Percentiles rank a stretch among this genome's conserved stretches.
phyloP scores from a whole-genome alignment of 1,284 basidiomycete species.

The Ganoderma meredithae region DNA sequence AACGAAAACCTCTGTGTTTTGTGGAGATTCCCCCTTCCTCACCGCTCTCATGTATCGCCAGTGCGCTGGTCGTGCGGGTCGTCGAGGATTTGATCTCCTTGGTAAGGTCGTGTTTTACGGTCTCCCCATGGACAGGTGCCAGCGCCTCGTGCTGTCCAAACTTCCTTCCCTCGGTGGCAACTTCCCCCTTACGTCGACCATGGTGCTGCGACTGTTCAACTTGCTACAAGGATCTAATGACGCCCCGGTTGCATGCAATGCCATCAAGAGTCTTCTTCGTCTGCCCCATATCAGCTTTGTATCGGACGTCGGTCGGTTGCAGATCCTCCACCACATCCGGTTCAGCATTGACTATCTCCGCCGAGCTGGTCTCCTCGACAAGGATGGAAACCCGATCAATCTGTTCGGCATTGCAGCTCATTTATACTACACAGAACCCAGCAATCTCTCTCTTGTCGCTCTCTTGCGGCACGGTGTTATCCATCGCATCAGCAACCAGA shows the following conservation, averaged over 20 bases:
- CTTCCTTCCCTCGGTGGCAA: constrained; percentile 68
- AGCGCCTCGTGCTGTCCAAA: constrained; percentile 67
- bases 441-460: constrained; percentile 68
- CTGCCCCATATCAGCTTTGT: constrained; percentile 65
- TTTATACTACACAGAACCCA: constrained; percentile 73
- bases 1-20: constrained; percentile 70
- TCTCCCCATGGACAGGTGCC: constrained; percentile 64
- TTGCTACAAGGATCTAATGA: constrained; percentile 66
- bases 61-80: constrained; percentile 66
- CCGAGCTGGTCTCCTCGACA: constrained; percentile 58
- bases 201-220: constrained; percentile 68
- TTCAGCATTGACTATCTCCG: constrained; percentile 77
- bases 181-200: constrained; percentile 72
- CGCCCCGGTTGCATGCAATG: constrained; percentile 54
- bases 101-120: constrained; percentile 80
- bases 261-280: constrained; percentile 58
- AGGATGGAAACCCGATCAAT: constrained; percentile 62
- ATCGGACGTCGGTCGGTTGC: constrained; percentile 58
- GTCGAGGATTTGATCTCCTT: constrained; percentile 72
- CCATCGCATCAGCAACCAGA: constrained; percentile 59
- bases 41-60: constrained; percentile 77
- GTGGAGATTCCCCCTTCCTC: constrained; percentile 70
- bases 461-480: constrained; percentile 65
- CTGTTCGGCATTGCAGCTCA: constrained; percentile 63
- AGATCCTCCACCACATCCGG: constrained; percentile 70